Evolutionary conservation across 768 basidiomycete genomes (phyloP).

Genomic region (Psilocybe cubensis): DNA sequence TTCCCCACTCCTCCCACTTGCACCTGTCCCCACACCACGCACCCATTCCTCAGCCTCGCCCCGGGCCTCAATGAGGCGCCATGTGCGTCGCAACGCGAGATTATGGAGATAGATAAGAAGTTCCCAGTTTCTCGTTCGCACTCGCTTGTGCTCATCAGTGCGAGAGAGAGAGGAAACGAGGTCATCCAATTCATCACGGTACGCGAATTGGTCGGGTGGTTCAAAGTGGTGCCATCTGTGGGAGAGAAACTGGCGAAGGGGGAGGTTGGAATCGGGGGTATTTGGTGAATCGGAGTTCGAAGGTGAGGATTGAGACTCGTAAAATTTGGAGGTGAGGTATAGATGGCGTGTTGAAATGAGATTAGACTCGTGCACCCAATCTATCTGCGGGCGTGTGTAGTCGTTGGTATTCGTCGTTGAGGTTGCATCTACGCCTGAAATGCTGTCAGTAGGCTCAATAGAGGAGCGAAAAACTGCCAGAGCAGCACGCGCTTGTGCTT

Average conservation of each 20-base stretch:
- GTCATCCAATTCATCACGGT: constrained; percentile 60
- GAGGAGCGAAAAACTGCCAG: constrained; percentile 50
- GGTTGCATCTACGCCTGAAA: not conserved
- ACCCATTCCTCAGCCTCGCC: constrained; percentile 12
- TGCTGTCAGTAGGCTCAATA: constrained; percentile 27
- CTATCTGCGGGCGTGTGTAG: constrained; percentile 30
- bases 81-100: constrained; percentile 1
- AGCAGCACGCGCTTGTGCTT: constrained; percentile 74
- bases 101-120: not conserved
- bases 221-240: constrained; percentile 60
- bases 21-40: constrained; percentile 2
- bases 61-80: constrained; percentile 5
- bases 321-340: not conserved
- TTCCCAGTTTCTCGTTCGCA: constrained; percentile 9
- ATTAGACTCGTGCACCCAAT: constrained; percentile 48
- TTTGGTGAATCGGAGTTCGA: not conserved
- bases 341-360: constrained; percentile 48
- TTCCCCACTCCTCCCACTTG: not conserved
- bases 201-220: constrained; percentile 61
- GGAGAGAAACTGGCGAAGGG: constrained; percentile 37
- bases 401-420: not conserved
- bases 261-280: not conserved
- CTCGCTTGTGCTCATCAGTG: constrained; percentile 29
- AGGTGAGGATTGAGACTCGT: not conserved
- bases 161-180: constrained; percentile 38